phyloP scores from a whole-genome alignment of 306 rosid species.

The Cucurbita argyrosperma region DNA sequence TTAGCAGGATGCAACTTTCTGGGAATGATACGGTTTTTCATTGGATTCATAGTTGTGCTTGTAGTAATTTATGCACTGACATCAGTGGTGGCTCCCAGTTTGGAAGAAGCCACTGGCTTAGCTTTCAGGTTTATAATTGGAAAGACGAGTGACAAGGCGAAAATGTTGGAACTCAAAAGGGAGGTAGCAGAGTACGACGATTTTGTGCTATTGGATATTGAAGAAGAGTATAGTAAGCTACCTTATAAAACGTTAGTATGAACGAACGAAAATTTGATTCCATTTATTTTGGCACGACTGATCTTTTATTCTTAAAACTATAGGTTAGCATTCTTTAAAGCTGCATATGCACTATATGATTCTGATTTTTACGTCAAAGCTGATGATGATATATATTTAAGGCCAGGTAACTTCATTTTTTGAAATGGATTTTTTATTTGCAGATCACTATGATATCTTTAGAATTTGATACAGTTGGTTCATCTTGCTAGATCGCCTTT shows the following conservation, averaged over 20 bases:
- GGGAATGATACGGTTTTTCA: not conserved
- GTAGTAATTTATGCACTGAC: conserved; percentile 2
- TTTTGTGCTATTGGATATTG: conserved; percentile 72
- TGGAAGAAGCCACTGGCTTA: conserved; percentile 96
- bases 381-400: conserved; percentile 88
- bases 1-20: not conserved
- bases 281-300: not conserved
- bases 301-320: conserved; percentile 10
- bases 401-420: conserved; percentile 56
- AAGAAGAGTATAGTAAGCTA: conserved; percentile 98
- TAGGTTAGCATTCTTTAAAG: conserved; percentile 93
- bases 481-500: conserved; percentile 66
- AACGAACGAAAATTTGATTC: conserved; percentile 9
- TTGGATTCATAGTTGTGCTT: not conserved
- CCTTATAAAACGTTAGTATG: conserved; percentile 97
- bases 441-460: not conserved
- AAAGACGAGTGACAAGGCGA: conserved; percentile 40
- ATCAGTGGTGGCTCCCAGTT: conserved; percentile 38
- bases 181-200: conserved; percentile 72
- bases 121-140: conserved; percentile 90
- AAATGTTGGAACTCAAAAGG: conserved; percentile 58
- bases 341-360: conserved; percentile 82
- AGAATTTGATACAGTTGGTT: not conserved
- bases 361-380: conserved; percentile 86
- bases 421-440: not conserved